Conservation (phyloP, 148 eudicot species). For the Nepenthes mirabilis region DNA sequence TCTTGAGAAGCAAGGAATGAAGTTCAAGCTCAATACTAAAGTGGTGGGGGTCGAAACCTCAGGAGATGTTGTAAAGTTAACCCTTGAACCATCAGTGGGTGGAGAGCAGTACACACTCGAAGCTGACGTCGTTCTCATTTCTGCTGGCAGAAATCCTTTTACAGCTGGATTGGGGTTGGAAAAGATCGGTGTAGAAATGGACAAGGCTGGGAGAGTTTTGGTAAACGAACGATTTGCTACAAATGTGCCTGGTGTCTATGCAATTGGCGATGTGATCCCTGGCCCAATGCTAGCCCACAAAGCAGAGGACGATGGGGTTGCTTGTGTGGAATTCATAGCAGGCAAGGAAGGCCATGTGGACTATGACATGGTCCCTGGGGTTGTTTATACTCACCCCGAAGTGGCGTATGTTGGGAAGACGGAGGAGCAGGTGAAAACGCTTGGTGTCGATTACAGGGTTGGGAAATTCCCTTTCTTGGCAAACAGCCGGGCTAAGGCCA, state of each 20-base stretch:
- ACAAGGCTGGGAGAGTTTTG: conserved; percentile 59
- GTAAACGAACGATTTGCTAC: conserved; percentile 60
- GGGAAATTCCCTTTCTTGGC: conserved; percentile 91
- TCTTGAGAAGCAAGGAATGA: conserved; percentile 94
- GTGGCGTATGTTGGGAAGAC: conserved; percentile 96
- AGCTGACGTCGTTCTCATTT: conserved; percentile 88
- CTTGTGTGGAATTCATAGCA: conserved; percentile 88
- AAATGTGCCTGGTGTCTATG: conserved; percentile 62
- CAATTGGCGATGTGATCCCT: conserved; percentile 90
- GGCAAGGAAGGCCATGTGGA: conserved; percentile 93
- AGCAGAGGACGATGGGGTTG: conserved; percentile 95
- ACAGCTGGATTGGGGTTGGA: conserved; percentile 72
- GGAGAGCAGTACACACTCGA: conserved; percentile 70
- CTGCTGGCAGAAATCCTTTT: conserved; percentile 78
- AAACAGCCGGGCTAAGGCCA: conserved; percentile 94
- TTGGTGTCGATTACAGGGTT: conserved; percentile 69
- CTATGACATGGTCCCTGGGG: conserved; percentile 91
- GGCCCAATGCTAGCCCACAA: conserved; percentile 98
- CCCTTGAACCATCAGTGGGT: conserved; percentile 77
- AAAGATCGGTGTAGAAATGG: conserved; percentile 75
- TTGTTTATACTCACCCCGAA: conserved; percentile 91
- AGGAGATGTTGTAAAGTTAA: conserved; percentile 49
- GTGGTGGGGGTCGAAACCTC: conserved; percentile 76
- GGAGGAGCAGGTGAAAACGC: conserved; percentile 82
- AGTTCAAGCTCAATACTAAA: conserved; percentile 86